These are phyloP conservation scores for Bullera alba DNA, from an alignment of 768 basidiomycete species.

Conservation along the genomic window DNA sequence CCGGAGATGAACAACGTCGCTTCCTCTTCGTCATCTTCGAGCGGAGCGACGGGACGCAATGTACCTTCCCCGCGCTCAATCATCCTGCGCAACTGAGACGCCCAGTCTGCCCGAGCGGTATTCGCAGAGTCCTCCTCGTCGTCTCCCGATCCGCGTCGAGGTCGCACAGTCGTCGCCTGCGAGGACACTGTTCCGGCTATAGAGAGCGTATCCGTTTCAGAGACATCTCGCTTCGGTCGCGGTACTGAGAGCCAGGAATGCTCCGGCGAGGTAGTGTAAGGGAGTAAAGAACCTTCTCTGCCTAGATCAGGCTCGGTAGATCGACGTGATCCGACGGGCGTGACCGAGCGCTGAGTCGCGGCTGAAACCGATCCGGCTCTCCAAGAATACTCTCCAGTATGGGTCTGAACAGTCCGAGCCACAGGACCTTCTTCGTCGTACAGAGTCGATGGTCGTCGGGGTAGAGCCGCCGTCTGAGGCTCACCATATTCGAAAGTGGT, in stretches of 20 bases:
- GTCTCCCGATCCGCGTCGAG: conserved; percentile 1
- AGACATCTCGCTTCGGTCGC: conserved; percentile 11
- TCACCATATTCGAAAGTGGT: conserved; percentile 12
- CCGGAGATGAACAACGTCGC: conserved; percentile 40
- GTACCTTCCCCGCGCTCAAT: conserved; percentile 10
- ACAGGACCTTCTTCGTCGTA: conserved; percentile 26
- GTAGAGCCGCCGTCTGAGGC: conserved; percentile 24
- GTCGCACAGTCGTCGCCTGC: conserved; percentile 19
- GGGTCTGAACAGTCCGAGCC: conserved; percentile 5
- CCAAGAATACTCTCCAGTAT: not conserved
- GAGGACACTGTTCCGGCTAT: conserved; percentile 31
- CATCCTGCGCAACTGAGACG: conserved; percentile 25
- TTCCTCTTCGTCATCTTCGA: conserved; percentile 33
- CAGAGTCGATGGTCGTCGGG: conserved; percentile 21
- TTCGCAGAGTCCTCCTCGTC: conserved; percentile 33
- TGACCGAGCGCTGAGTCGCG: conserved; percentile 3
- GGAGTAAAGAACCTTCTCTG: conserved; percentile 11
- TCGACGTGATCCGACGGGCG: conserved; percentile 22
- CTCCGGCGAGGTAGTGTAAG: conserved; percentile 20
- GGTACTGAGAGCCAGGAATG: conserved; percentile 10
- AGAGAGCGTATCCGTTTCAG: conserved; percentile 15
- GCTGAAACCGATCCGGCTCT: conserved; percentile 18
- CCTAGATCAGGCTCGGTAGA: conserved; percentile 10
- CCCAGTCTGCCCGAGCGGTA: conserved; percentile 37
- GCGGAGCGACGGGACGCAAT: not conserved